Percentiles rank a stretch among this genome's conserved stretches.
These are phyloP conservation scores for Phytopythium kandeliae DNA, from an alignment of 352 stramenopile species.

Conservation along the genomic window DNA sequence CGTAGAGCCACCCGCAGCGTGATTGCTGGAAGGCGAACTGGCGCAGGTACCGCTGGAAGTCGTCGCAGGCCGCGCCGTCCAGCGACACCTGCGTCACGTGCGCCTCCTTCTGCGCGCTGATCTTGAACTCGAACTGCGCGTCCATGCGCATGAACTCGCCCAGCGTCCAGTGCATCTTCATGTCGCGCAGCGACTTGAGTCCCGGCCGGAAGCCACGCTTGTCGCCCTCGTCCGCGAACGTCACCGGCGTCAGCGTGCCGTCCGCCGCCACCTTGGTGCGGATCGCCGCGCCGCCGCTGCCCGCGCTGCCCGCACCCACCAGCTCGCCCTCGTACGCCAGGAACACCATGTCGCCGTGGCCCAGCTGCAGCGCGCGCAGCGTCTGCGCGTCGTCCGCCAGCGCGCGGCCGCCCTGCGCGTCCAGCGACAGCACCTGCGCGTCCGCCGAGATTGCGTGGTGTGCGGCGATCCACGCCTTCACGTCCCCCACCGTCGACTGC, in stretches of 20 bases:
- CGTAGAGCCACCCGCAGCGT: constrained; percentile 94
- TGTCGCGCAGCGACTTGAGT: constrained; percentile 93
- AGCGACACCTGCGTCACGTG: constrained; percentile 82
- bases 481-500: constrained; percentile 55
- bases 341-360: constrained; percentile 79
- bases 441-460: constrained; percentile 56
- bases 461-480: constrained; percentile 73
- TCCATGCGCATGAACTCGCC: constrained; percentile 97
- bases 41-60: constrained; percentile 90
- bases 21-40: constrained; percentile 93
- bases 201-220: constrained; percentile 93
- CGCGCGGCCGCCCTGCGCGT: constrained; percentile 33
- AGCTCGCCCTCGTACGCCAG: constrained; percentile 72
- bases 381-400: constrained; percentile 42
- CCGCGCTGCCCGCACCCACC: constrained; percentile 38
- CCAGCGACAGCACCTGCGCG: constrained; percentile 49
- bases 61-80: constrained; percentile 82
- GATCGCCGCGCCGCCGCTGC: constrained; percentile 23
- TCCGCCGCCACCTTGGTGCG: constrained; percentile 78
- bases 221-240: constrained; percentile 64
- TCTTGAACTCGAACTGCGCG: constrained; percentile 96
- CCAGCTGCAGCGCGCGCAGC: constrained; percentile 46
- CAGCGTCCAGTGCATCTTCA: constrained; percentile 99
- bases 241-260: constrained; percentile 70
- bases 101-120: constrained; percentile 90